Conservation (phyloP, 495 filamentous ascomycete genomes). For the Entonaema liquescens region DNA sequence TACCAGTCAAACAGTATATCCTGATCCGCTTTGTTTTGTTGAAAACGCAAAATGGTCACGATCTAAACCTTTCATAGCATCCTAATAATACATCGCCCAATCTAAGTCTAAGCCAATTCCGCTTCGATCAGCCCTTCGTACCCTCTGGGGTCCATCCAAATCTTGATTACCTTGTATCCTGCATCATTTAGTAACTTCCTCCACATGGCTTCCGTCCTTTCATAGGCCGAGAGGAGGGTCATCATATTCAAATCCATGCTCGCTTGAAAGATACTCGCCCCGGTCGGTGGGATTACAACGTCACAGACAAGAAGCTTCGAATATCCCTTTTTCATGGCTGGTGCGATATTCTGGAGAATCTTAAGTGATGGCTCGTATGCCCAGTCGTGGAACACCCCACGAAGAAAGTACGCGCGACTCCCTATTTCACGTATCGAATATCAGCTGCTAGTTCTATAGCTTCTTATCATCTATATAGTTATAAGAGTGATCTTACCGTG, state of each 20-base stretch:
- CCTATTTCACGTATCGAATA: slow-evolving; percentile 33
- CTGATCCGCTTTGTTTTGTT: background rate
- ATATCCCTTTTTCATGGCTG: slow-evolving; percentile 42
- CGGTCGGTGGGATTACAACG: slow-evolving; percentile 41
- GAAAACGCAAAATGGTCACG: background rate
- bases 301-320: slow-evolving; percentile 42
- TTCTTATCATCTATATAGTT: background rate
- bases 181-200: slow-evolving; percentile 48
- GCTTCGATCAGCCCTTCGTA: slow-evolving; percentile 42
- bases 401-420: slow-evolving; percentile 55
- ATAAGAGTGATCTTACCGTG: slow-evolving; percentile 35
- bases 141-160: slow-evolving; percentile 45
- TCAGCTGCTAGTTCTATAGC: slow-evolving; percentile 18
- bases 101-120: slow-evolving; percentile 41
- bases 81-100: background rate
- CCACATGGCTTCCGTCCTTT: slow-evolving; percentile 55
- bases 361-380: slow-evolving; percentile 41
- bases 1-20: background rate
- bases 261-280: slow-evolving; percentile 42
- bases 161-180: slow-evolving; percentile 54
- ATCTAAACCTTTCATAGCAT: background rate
- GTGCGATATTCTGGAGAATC: slow-evolving; percentile 31
- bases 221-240: slow-evolving; percentile 46
- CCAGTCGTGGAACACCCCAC: slow-evolving; percentile 58
- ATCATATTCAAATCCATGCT: slow-evolving; percentile 60